Percentiles rank a stretch among this genome's conserved stretches.
Conservation (phyloP, 129 eudicot genomes). For the Flaveria sonorensis region DNA sequence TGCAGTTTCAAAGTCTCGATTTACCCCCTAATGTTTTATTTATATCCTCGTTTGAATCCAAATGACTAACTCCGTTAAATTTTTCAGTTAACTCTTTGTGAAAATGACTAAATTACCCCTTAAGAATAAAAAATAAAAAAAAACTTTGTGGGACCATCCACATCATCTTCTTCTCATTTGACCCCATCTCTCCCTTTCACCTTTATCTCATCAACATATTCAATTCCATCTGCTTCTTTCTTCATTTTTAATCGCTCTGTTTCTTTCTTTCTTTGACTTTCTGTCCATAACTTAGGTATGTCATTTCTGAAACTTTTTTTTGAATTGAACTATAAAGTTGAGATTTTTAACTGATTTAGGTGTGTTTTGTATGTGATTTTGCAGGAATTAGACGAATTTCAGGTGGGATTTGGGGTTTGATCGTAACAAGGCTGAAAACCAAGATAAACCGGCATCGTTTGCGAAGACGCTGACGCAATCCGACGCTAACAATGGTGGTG, state of each 20-base stretch:
- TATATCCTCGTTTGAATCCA: too few species aligned
- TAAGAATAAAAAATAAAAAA: too few species aligned
- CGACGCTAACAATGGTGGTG: slow-evolving; percentile 97
- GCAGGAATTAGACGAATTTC: neutral
- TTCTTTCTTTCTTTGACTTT: slow-evolving; percentile 20
- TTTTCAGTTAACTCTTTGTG: too few species aligned
- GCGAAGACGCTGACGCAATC: too few species aligned
- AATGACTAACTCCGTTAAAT: too few species aligned
- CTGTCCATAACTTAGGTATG: slow-evolving; percentile 15
- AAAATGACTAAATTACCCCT: too few species aligned
- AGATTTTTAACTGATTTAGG: neutral
- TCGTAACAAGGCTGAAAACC: slow-evolving; percentile 41
- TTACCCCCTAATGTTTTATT: too few species aligned
- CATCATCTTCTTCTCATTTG: too few species aligned
- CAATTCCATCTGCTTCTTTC: slow-evolving; percentile 6
- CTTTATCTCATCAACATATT: slow-evolving; percentile 10
- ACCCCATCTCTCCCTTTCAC: neutral
- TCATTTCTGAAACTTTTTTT: neutral
- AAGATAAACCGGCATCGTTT: slow-evolving; percentile 71
- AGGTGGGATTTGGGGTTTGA: slow-evolving; percentile 25
- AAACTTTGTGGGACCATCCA: too few species aligned
- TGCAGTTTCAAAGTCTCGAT: too few species aligned
- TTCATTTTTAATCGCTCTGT: slow-evolving; percentile 28
- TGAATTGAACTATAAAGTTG: too few species aligned
- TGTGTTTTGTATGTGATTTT: slow-evolving; percentile 1